Evolutionary conservation across 805 yeast genomes (phyloP).

Genomic region (Barnettozyma salicaria): DNA sequence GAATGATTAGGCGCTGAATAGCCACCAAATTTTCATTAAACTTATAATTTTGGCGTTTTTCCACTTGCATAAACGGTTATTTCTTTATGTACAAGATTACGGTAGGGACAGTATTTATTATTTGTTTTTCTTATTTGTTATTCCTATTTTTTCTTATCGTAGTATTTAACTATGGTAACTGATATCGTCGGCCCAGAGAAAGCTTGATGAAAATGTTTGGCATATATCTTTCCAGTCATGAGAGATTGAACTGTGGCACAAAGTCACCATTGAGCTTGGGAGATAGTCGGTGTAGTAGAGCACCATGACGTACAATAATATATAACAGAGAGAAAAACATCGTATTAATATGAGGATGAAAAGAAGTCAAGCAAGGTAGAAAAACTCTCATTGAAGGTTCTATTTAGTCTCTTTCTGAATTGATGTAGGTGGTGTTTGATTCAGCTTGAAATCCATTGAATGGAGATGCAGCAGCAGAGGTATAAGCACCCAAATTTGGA

Average conservation of each 20-base stretch:
- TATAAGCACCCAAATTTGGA: constrained; percentile 82
- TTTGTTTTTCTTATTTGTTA: not conserved
- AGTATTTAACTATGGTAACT: not conserved
- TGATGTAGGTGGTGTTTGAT: constrained; percentile 59
- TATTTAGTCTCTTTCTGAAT: constrained; percentile 27
- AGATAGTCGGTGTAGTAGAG: too few species aligned
- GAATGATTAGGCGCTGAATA: not conserved
- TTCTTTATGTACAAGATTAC: too few species aligned
- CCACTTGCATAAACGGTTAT: not conserved
- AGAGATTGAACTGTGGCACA: too few species aligned
- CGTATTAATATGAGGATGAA: not conserved
- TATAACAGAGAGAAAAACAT: constrained; percentile 1
- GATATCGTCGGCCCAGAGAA: not conserved
- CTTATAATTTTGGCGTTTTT: not conserved
- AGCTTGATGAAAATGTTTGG: not conserved
- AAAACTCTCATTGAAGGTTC: not conserved
- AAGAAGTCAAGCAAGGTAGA: constrained; percentile 13
- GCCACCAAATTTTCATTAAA: not conserved
- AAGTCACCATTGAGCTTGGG: too few species aligned
- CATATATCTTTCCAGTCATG: too few species aligned
- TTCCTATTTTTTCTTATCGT: not conserved
- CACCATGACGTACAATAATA: too few species aligned
- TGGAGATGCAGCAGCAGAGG: constrained; percentile 84
- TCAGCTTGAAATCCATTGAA: constrained; percentile 81
- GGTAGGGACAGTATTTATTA: too few species aligned